Evolutionary conservation across 371 early-diverging fungal genomes (phyloP).

Genomic region (Mortierella sp.): DNA sequence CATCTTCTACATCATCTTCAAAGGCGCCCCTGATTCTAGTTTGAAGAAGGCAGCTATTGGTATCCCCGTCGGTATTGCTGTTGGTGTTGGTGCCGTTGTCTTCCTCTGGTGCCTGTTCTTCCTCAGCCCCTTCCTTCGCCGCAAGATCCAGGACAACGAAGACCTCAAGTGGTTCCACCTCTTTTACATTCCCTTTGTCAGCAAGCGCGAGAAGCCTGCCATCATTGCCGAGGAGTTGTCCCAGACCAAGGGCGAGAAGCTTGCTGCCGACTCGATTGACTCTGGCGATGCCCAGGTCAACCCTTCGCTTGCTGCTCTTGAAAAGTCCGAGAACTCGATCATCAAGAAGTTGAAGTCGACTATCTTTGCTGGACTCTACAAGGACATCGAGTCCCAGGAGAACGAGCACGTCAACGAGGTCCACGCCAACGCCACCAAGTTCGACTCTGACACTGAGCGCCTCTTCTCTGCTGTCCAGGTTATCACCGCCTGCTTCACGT

Average conservation of each 20-base stretch:
- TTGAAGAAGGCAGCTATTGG: conserved; percentile 42
- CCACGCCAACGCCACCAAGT: conserved; percentile 75
- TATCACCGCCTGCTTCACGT: conserved; percentile 85
- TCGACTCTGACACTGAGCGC: conserved; percentile 84
- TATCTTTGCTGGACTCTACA: conserved; percentile 62
- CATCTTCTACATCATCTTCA: conserved; percentile 80
- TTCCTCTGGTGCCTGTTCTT: conserved; percentile 71
- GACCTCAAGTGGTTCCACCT: conserved; percentile 79
- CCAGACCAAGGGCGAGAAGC: conserved; percentile 17
- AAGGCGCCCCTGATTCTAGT: conserved; percentile 65
- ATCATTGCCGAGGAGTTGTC: conserved; percentile 8
- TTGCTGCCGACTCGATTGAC: conserved; percentile 56
- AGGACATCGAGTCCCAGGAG: conserved; percentile 72
- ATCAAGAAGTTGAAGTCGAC: conserved; percentile 4
- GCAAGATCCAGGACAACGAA: conserved; percentile 74
- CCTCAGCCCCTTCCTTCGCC: conserved; percentile 76
- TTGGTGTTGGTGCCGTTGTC: conserved; percentile 70
- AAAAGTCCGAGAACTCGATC: conserved; percentile 2
- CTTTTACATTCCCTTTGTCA: conserved; percentile 67
- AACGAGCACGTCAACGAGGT: conserved; percentile 61
- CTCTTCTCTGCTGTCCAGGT: conserved; percentile 90
- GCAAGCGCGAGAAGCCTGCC: conserved; percentile 62
- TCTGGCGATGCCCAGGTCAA: conserved; percentile 8
- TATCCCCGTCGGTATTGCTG: conserved; percentile 68
- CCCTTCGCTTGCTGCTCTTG: conserved; percentile 22